Percentiles rank a stretch among this genome's conserved stretches.
Conservation (phyloP, 495 filamentous ascomycete genomes). For the Hyphodiscus hymeniophilus region DNA sequence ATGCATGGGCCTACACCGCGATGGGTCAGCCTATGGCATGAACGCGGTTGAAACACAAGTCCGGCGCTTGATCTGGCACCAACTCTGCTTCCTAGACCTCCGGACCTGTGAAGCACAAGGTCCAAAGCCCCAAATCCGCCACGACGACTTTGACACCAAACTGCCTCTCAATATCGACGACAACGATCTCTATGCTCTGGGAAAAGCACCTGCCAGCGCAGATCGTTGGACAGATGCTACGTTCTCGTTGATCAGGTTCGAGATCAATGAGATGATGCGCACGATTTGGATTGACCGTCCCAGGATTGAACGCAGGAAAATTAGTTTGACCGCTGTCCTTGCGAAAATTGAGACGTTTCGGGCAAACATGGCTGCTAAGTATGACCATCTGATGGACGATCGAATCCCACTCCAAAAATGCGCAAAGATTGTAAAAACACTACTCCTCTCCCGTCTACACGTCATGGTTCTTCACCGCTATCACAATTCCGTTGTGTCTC, state of each 20-base stretch:
- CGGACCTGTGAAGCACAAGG: conserved; percentile 70
- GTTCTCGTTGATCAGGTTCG: conserved; percentile 56
- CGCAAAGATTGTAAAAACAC: conserved; percentile 48
- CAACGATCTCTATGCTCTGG: conserved; percentile 37
- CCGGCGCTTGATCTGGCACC: conserved; percentile 69
- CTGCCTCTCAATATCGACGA: conserved; percentile 63
- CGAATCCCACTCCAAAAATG: conserved; percentile 48
- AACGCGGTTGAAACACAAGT: conserved; percentile 62
- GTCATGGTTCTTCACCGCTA: conserved; percentile 60
- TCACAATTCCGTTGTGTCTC: conserved; percentile 45
- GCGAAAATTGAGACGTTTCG: conserved; percentile 56
- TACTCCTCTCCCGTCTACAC: conserved; percentile 53
- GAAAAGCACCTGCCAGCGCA: conserved; percentile 27
- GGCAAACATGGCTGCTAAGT: conserved; percentile 48
- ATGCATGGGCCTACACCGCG: conserved; percentile 69
- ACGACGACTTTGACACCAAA: conserved; percentile 63
- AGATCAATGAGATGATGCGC: conserved; percentile 66
- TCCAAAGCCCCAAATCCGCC: conserved; percentile 54
- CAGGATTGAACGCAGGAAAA: conserved; percentile 51
- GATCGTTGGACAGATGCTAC: conserved; percentile 58
- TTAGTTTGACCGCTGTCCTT: conserved; percentile 45
- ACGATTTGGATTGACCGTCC: conserved; percentile 54
- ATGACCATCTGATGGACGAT: conserved; percentile 49
- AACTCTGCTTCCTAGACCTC: conserved; percentile 67
- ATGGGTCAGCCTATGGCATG: conserved; percentile 55